Conservation (phyloP, 352 stramenopile genomes). For the Phytophthora ohioensis region DNA sequence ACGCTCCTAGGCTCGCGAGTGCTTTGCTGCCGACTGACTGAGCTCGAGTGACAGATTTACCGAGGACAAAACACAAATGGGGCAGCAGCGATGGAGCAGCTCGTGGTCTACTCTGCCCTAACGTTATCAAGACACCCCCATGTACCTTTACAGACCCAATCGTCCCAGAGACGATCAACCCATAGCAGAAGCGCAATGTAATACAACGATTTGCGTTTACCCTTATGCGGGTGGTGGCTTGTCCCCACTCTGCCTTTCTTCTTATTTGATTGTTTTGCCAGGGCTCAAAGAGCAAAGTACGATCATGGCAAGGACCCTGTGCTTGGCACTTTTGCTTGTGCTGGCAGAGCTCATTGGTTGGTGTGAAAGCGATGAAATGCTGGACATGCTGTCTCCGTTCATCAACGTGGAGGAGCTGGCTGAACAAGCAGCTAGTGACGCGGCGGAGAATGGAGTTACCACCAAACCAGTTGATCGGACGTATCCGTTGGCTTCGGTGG, state of each 20-base stretch:
- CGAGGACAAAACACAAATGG: conserved; percentile 12
- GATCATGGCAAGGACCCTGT: neutral
- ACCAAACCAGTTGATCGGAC: conserved; percentile 51
- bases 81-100: conserved; percentile 2
- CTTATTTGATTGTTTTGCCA: conserved; percentile 8
- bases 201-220: conserved; percentile 19
- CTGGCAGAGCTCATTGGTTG: conserved; percentile 5
- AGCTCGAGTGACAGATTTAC: neutral
- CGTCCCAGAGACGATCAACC: conserved; percentile 22
- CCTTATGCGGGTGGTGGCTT: conserved; percentile 9
- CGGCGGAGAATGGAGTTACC: conserved; percentile 8
- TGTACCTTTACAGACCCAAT: conserved; percentile 40
- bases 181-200: conserved; percentile 25
- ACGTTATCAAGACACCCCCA: conserved; percentile 18
- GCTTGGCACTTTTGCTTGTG: conserved; percentile 15
- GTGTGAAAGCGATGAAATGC: conserved; percentile 33
- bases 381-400: conserved; percentile 53
- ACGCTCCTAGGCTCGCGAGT: conserved; percentile 36
- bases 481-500: conserved; percentile 55
- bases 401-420: conserved; percentile 44
- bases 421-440: conserved; percentile 29
- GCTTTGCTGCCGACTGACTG: neutral
- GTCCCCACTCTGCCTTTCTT: conserved; percentile 37
- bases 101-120: conserved; percentile 8
- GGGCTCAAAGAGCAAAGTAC: conserved; percentile 6